A percentile compares a stretch with the other conserved stretches of the same genome.
phyloP scores from a whole-genome alignment of 768 basidiomycete genomes.

The Coprinopsis sp. region DNA sequence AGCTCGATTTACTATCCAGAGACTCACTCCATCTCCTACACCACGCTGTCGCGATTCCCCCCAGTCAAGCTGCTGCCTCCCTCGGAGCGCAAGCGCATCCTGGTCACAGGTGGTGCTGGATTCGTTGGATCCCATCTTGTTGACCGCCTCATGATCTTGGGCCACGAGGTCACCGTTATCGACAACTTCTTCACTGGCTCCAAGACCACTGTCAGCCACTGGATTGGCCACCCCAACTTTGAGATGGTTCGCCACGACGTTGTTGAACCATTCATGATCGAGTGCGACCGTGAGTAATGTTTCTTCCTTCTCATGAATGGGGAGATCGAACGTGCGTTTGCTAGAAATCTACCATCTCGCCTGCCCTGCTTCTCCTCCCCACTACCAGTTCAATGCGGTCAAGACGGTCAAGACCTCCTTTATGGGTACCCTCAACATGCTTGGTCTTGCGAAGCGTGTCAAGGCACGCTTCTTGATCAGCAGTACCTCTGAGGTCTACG shows the following conservation, averaged over 20 bases:
- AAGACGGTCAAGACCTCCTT: slow-evolving; percentile 99
- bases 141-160: slow-evolving; percentile 95
- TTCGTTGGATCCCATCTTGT: slow-evolving; percentile 99
- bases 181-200: slow-evolving; percentile 99
- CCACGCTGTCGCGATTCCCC: slow-evolving; percentile 86
- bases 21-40: slow-evolving; percentile 82
- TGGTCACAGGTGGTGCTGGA: slow-evolving; percentile 97
- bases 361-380: slow-evolving; percentile 94
- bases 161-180: slow-evolving; percentile 94
- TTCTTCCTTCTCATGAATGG: slow-evolving; percentile 6
- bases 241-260: slow-evolving; percentile 98
- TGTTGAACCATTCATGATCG: slow-evolving; percentile 96
- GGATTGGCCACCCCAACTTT: slow-evolving; percentile 98
- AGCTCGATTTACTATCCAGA: slow-evolving; percentile 84
- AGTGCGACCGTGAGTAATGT: slow-evolving; percentile 82
- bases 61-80: slow-evolving; percentile 86
- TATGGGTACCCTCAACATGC: slow-evolving; percentile 98
- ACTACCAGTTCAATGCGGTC: slow-evolving; percentile 96
- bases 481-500: slow-evolving; percentile 99
- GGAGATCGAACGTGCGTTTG: slow-evolving; percentile 10
- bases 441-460: slow-evolving; percentile 93
- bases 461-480: slow-evolving; percentile 96
- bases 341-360: slow-evolving; percentile 97
- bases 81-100: slow-evolving; percentile 75
- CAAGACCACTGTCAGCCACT: slow-evolving; percentile 93